A percentile compares a stretch with the other conserved stretches of the same genome.
Conservation (phyloP, 257 asterid species). For the Jacaranda mimosifolia region DNA sequence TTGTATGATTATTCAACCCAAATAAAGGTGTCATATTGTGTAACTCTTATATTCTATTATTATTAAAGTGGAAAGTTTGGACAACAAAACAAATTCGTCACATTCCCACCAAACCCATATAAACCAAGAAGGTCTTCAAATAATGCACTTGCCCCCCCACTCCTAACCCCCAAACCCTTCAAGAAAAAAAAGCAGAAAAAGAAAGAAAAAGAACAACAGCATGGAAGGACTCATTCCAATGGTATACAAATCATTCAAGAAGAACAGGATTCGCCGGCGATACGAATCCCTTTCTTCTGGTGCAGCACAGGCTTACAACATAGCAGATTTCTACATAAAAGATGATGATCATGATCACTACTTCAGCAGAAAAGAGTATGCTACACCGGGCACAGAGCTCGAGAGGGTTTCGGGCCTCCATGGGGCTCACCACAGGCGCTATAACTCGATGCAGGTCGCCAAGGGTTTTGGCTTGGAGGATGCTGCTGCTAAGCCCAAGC, state of each 20-base stretch:
- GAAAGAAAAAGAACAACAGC: not conserved
- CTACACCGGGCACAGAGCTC: conserved; percentile 8
- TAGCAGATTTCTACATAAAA: conserved; percentile 51
- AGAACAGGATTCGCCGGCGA: conserved; percentile 55
- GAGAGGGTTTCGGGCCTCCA: conserved; percentile 12
- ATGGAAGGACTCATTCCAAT: conserved; percentile 87
- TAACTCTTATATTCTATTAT: conserved; percentile 17
- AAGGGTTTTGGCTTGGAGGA: conserved; percentile 39
- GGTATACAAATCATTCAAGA: conserved; percentile 66
- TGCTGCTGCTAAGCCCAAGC: conserved; percentile 37
- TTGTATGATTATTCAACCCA: conserved; percentile 30
- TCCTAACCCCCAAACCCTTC: not conserved
- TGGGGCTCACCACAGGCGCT: conserved; percentile 49
- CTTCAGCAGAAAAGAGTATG: conserved; percentile 5
- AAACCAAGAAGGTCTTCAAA: conserved; percentile 33
- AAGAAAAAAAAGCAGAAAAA: not conserved
- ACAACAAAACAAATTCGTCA: not conserved
- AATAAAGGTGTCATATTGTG: conserved; percentile 41
- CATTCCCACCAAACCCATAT: conserved; percentile 53
- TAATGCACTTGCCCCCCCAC: conserved; percentile 23
- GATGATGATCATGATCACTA: conserved; percentile 26
- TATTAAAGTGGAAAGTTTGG: not conserved
- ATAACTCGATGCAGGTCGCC: conserved; percentile 51
- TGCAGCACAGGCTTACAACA: conserved; percentile 42
- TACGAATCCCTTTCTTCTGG: conserved; percentile 68